phyloP scores from a whole-genome alignment of 257 asterid species.

The Primulina eburnea region DNA sequence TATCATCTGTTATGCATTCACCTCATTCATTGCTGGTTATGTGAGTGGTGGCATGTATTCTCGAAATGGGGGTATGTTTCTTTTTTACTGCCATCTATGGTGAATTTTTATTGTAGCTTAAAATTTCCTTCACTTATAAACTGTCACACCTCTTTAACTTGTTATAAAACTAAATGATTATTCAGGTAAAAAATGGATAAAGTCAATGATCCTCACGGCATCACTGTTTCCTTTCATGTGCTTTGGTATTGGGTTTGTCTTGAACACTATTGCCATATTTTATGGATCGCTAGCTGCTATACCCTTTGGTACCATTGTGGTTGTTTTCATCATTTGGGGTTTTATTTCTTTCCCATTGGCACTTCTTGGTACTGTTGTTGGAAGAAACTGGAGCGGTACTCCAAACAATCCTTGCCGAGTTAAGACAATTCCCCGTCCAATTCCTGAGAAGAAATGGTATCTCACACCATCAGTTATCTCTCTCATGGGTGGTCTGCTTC shows the following conservation, averaged over 20 bases:
- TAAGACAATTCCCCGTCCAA: slow-evolving; percentile 86
- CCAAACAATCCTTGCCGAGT: slow-evolving; percentile 88
- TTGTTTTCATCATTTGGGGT: slow-evolving; percentile 74
- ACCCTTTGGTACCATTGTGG: slow-evolving; percentile 82
- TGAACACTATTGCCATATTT: slow-evolving; percentile 75
- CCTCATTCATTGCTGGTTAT: slow-evolving; percentile 82
- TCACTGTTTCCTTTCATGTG: slow-evolving; percentile 80
- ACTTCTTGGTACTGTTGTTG: slow-evolving; percentile 80
- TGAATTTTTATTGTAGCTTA: neutral
- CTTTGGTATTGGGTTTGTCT: slow-evolving; percentile 63
- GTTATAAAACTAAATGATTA: slow-evolving; percentile 10
- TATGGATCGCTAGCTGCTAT: slow-evolving; percentile 86
- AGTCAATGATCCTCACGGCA: slow-evolving; percentile 79
- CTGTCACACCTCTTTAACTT: slow-evolving; percentile 3
- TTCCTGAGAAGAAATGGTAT: slow-evolving; percentile 85
- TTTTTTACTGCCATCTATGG: slow-evolving; percentile 1
- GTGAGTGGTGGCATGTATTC: slow-evolving; percentile 84
- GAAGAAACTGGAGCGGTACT: slow-evolving; percentile 79
- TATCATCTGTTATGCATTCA: slow-evolving; percentile 70
- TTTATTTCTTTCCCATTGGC: slow-evolving; percentile 84
- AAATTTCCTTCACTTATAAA: slow-evolving; percentile 3
- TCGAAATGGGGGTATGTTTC: slow-evolving; percentile 64
- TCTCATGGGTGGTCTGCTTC: slow-evolving; percentile 87
- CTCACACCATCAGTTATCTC: slow-evolving; percentile 69
- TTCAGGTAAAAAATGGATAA: slow-evolving; percentile 81